phyloP scores from a whole-genome alignment of 148 eudicot genomes.

The Rhododendron molle region DNA sequence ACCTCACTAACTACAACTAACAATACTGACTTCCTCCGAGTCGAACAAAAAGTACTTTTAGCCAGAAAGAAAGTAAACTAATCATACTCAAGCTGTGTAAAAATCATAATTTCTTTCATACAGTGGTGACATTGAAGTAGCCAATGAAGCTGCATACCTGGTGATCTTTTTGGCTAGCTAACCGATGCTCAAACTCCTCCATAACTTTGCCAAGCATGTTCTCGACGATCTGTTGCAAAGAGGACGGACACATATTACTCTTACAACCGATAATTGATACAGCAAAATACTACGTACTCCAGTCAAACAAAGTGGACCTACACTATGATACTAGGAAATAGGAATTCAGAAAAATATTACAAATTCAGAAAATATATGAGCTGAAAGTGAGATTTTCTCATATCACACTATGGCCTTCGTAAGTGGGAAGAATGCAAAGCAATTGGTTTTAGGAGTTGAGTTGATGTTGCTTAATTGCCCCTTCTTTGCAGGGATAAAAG shows the following conservation, averaged over 20 bases:
- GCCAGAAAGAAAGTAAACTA: not conserved
- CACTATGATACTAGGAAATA: not conserved
- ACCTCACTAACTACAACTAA: not conserved
- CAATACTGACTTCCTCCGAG: too few relatives aligned
- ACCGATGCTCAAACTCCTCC: conserved; percentile 76
- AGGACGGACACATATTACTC: not conserved
- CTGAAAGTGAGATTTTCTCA: not conserved
- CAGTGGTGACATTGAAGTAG: not conserved
- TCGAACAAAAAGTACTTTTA: not conserved
- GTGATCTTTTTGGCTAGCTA: conserved; percentile 37
- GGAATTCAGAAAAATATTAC: not conserved
- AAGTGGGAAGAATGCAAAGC: not conserved
- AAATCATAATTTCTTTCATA: not conserved
- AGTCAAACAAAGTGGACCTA: not conserved
- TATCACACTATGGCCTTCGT: not conserved
- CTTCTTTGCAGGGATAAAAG: not conserved
- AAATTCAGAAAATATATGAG: not conserved
- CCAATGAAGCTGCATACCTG: conserved; percentile 37
- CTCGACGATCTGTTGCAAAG: conserved; percentile 59
- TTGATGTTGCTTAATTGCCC: not conserved
- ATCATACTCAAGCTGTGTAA: not conserved
- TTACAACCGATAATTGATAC: not conserved
- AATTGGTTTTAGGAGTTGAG: not conserved
- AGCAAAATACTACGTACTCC: not conserved
- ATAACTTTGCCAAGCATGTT: conserved; percentile 57